Percentiles rank a stretch among this genome's conserved stretches.
phyloP scores from a whole-genome alignment of 2,329 filamentous ascomycete genomes.

The Saccharata proteae region DNA sequence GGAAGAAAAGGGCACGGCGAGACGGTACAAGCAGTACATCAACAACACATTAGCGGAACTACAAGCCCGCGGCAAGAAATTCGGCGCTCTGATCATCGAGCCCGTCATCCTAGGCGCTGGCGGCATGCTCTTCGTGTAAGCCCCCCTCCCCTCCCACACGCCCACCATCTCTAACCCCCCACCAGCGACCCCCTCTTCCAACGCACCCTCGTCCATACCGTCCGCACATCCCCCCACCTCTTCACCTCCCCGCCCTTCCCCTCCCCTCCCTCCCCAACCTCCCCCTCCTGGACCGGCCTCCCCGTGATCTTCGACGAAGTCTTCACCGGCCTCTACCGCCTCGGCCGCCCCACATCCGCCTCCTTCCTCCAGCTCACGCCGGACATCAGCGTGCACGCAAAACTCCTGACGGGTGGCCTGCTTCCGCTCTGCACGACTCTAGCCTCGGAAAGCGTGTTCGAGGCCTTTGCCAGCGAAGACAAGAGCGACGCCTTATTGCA shows the following conservation, averaged over 20 bases:
- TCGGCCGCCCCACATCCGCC: slow-evolving; percentile 59
- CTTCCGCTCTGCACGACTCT: slow-evolving; percentile 66
- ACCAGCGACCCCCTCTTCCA: slow-evolving; percentile 70
- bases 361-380: slow-evolving; percentile 57
- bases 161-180: slow-evolving; percentile 6
- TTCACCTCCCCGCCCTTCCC: slow-evolving; percentile 29
- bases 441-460: slow-evolving; percentile 61
- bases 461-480: slow-evolving; percentile 56
- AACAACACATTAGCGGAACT: slow-evolving; percentile 15
- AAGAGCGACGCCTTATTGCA: slow-evolving; percentile 73
- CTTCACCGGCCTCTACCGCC: slow-evolving; percentile 73
- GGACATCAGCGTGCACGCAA: slow-evolving; percentile 72
- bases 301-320: slow-evolving; percentile 79
- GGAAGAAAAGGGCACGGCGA: slow-evolving; percentile 23
- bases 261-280: slow-evolving; percentile 7
- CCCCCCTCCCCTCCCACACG: too few relatives aligned
- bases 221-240: slow-evolving; percentile 47
- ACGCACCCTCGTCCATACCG: slow-evolving; percentile 52
- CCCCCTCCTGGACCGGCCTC: slow-evolving; percentile 53
- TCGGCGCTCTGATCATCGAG: slow-evolving; percentile 70
- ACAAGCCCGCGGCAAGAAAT: slow-evolving; percentile 46
- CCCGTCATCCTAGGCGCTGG: slow-evolving; percentile 71
- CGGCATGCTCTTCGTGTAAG: slow-evolving; percentile 74
- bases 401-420: slow-evolving; percentile 69
- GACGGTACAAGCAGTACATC: slow-evolving; percentile 2